Base-by-base conservation (phyloP, 2,329 filamentous ascomycete species). In the Drechmeria coniospora region DNA sequence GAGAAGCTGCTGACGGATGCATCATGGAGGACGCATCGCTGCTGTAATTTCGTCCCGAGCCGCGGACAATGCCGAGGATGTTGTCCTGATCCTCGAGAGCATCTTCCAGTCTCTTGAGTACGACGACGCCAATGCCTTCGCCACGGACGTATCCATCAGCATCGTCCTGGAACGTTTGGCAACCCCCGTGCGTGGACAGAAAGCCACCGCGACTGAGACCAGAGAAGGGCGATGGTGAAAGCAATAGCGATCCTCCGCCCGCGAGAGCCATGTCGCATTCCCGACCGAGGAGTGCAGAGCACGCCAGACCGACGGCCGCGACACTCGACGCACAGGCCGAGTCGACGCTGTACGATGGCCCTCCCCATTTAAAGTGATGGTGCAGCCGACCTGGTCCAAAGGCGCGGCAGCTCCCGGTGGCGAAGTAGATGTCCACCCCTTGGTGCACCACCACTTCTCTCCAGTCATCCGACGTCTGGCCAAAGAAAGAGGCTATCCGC, bases 91-190 rank as follows among this genome's bases (percentile, higher is more conserved):
- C 80, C 1, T 69, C 68, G 28, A 79, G 49, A 1, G 82, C 82
- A 50, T 87, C 81, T 29, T 82, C 75, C 2, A 86, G 68, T 19
- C 81, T 66, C 61, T 92, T 92, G 26, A 90, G 57, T 14, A 90
- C 63, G 26, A 90, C 64, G 0, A 76, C 75, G 2, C 74, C 80
- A 34, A 78, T 77, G 12, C 70, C 74, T 40, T 90, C 81, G 29
- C 73, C 79, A 46, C 81, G 74, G 54, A 80, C 87, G 53, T 90
- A 87, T 2, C 81, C 81, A 51, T 86, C 79, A 3, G 81, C 81
- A 21, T 65, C 70, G 36, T 82, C 75, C 49, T 87, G 80, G 45
- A 82, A 90, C 0, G 80, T 82, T 44, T 82, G 80, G 77, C 50
- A 41, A 19, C 59, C 45, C n/a, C 28, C 36, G 2, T 36, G 47